Conservation (phyloP, 306 rosid species). For the Cajanus cajan region DNA sequence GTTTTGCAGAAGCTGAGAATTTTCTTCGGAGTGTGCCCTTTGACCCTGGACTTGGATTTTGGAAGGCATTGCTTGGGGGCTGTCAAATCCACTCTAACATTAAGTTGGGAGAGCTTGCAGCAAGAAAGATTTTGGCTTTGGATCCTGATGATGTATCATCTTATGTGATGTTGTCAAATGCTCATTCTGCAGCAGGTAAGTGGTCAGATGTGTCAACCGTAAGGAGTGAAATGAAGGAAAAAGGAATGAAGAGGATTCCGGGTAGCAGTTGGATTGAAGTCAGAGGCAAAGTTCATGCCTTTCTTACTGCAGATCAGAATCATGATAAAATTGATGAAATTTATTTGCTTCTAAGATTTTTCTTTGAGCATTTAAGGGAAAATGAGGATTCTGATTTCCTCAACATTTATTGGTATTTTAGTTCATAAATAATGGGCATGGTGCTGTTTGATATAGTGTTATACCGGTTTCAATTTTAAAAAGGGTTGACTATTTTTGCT, state of each 20-base stretch:
- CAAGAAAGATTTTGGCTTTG: slow-evolving; percentile 59
- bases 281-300: slow-evolving; percentile 57
- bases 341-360: slow-evolving; percentile 40
- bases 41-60: slow-evolving; percentile 83
- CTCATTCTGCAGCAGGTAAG: slow-evolving; percentile 83
- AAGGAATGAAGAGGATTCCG: slow-evolving; percentile 77
- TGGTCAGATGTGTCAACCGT: slow-evolving; percentile 62
- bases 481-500: slow-evolving; percentile 1
- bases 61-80: slow-evolving; percentile 95
- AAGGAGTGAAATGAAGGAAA: slow-evolving; percentile 78
- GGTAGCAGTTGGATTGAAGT: slow-evolving; percentile 95
- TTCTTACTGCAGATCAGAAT: slow-evolving; percentile 56
- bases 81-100: slow-evolving; percentile 79
- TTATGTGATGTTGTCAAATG: slow-evolving; percentile 85
- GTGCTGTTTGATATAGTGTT: not conserved
- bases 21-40: slow-evolving; percentile 62
- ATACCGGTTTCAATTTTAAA: not conserved
- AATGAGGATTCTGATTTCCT: slow-evolving; percentile 41
- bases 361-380: slow-evolving; percentile 46
- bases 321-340: slow-evolving; percentile 58
- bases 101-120: slow-evolving; percentile 73
- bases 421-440: slow-evolving; percentile 4
- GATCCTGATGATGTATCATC: slow-evolving; percentile 86
- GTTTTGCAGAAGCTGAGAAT: slow-evolving; percentile 59
- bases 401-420: slow-evolving; percentile 31